A percentile compares a stretch with the other conserved stretches of the same genome.
Conservation (phyloP, 441 rosid species). For the Populus hybrid region DNA sequence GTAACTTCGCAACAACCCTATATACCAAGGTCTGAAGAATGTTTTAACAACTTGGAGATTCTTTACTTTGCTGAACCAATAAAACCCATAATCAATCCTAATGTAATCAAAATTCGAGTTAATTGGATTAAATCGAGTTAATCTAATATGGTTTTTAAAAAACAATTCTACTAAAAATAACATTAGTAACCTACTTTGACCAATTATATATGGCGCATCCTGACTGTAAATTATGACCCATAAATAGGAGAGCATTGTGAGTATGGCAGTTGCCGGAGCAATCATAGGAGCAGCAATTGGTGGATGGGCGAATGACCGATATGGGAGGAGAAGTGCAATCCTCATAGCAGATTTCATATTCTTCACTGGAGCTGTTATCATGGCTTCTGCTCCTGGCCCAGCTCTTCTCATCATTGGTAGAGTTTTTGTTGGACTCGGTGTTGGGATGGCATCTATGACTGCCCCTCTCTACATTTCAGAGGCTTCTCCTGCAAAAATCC, state of each 20-base stretch:
- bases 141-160: too few relatives aligned
- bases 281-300: constrained; percentile 77
- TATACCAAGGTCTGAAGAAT: too few relatives aligned
- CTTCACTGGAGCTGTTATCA: constrained; percentile 59
- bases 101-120: too few relatives aligned
- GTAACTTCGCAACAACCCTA: too few relatives aligned
- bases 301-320: constrained; percentile 71
- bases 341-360: constrained; percentile 74
- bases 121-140: too few relatives aligned
- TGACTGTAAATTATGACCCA: not conserved
- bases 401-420: constrained; percentile 60
- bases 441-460: constrained; percentile 95
- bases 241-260: constrained; percentile 75
- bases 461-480: constrained; percentile 88
- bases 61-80: too few relatives aligned
- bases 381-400: constrained; percentile 74
- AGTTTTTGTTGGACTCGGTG: constrained; percentile 75
- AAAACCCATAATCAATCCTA: too few relatives aligned
- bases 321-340: constrained; percentile 55
- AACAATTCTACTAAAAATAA: too few relatives aligned
- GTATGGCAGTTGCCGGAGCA: constrained; percentile 89
- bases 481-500: constrained; percentile 77
- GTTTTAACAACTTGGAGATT: too few relatives aligned
- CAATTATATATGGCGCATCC: not conserved
- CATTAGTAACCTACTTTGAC: not conserved